Conservation (phyloP, 805 yeast species). For the Barnettozyma sucrosica region DNA sequence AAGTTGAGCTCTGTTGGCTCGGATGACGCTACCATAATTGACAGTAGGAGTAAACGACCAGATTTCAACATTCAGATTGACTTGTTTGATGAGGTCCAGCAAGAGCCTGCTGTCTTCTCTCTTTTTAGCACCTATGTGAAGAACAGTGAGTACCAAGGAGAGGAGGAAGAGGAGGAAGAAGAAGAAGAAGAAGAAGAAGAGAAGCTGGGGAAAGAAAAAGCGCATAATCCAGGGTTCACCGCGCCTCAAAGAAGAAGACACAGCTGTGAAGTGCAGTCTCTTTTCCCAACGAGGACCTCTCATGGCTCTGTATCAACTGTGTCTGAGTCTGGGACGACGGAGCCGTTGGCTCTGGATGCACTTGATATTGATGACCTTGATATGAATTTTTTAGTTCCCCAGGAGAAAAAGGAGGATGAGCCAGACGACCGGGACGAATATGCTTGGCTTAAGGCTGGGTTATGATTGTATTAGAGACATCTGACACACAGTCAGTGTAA, state of each 20-base stretch:
- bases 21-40: neutral
- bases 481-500: neutral
- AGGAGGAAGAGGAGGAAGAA: no score
- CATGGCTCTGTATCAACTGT: neutral
- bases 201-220: no score
- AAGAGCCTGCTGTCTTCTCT: neutral
- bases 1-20: neutral
- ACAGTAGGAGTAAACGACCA: neutral
- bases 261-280: neutral
- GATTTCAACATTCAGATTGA: neutral
- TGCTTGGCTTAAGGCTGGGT: slow-evolving; percentile 2
- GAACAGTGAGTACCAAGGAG: no score
- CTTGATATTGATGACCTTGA: neutral
- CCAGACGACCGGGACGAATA: neutral
- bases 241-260: neutral
- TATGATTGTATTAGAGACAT: neutral
- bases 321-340: neutral
- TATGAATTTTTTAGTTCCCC: no score
- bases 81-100: neutral
- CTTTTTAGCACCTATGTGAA: neutral
- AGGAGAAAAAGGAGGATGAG: neutral
- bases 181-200: no score
- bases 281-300: neutral
- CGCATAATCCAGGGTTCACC: neutral
- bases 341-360: neutral